Evolutionary conservation across 2,329 filamentous ascomycete genomes (phyloP).

Genomic region (Fusarium coffeatum): DNA sequence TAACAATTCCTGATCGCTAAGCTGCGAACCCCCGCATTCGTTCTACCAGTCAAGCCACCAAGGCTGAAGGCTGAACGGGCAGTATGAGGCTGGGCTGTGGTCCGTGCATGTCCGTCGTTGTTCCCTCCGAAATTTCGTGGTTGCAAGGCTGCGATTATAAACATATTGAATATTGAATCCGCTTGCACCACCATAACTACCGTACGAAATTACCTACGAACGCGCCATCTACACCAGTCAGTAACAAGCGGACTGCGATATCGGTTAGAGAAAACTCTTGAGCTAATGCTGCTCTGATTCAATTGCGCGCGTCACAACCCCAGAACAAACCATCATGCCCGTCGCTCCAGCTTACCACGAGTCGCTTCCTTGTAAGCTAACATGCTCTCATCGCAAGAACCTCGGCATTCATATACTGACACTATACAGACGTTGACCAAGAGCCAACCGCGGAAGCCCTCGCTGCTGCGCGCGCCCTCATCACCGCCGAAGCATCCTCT

Average conservation of each 20-base stretch:
- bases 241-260: neutral
- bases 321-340: conserved; percentile 40
- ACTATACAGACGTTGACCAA: conserved; percentile 78
- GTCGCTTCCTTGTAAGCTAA: conserved; percentile 78
- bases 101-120: conserved; percentile 19
- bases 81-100: conserved; percentile 28
- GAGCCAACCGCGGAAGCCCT: conserved; percentile 73
- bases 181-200: neutral
- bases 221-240: neutral
- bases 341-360: conserved; percentile 69
- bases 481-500: conserved; percentile 71
- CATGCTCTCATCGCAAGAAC: neutral
- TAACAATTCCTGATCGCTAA: neutral
- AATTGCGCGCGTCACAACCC: conserved; percentile 8
- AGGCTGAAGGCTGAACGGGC: conserved; percentile 22
- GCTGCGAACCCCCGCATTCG: neutral
- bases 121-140: conserved; percentile 15
- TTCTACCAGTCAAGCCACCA: conserved; percentile 22
- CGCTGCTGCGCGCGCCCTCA: conserved; percentile 74
- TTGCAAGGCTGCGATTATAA: conserved; percentile 17
- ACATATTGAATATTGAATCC: neutral
- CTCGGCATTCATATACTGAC: conserved; percentile 26
- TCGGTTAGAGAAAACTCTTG: too few relatives aligned
- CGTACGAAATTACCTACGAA: neutral
- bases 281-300: neutral